phyloP scores from a whole-genome alignment of 805 yeast species.

The Myxozyma kluyveri region DNA sequence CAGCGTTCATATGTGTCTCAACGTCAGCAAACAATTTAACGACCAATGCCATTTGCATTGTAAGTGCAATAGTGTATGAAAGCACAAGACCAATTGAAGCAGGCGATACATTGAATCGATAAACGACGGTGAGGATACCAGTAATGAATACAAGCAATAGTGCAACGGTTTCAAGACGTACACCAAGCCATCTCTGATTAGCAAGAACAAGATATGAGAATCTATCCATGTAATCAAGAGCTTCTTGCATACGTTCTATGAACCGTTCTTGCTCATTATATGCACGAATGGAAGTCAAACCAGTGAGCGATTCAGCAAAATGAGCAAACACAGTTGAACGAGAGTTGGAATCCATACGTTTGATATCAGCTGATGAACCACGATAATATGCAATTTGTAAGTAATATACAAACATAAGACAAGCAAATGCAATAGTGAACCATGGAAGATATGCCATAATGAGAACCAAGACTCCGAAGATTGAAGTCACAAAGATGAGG shows the following conservation, averaged over 20 bases:
- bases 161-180: constrained; percentile 58
- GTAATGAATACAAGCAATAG: constrained; percentile 52
- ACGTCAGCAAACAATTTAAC: constrained; percentile 65
- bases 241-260: constrained; percentile 44
- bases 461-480: constrained; percentile 62
- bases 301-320: constrained; percentile 67
- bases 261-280: constrained; percentile 51
- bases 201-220: constrained; percentile 62
- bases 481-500: constrained; percentile 51
- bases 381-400: constrained; percentile 57
- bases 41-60: constrained; percentile 51
- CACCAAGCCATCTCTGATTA: constrained; percentile 69
- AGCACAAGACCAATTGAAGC: constrained; percentile 40
- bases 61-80: constrained; percentile 47
- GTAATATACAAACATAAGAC: constrained; percentile 52
- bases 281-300: constrained; percentile 62
- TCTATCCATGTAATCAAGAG: constrained; percentile 62
- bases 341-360: constrained; percentile 73
- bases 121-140: constrained; percentile 57
- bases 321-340: constrained; percentile 68
- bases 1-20: constrained; percentile 75
- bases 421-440: constrained; percentile 62
- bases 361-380: constrained; percentile 70
- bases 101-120: constrained; percentile 59
- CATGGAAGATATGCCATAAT: constrained; percentile 72